These are phyloP conservation scores for Cryphonectria parasitica DNA, from an alignment of 2,329 filamentous ascomycete genomes.

Conservation along the genomic window DNA sequence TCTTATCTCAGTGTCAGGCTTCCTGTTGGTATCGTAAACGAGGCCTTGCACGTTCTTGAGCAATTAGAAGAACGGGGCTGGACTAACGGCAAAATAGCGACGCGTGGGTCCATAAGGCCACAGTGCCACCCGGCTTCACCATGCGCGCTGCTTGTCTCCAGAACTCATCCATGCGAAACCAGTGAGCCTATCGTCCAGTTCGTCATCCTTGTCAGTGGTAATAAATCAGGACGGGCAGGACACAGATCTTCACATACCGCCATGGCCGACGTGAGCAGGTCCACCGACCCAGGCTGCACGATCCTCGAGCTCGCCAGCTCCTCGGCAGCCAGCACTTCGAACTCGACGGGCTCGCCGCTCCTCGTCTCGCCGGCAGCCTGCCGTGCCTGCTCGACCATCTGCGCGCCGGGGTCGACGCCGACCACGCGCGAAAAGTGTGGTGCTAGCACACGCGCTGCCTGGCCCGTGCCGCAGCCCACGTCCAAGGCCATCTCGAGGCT, in stretches of 20 bases:
- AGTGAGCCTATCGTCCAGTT: constrained; percentile 44
- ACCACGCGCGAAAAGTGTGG: constrained; percentile 33
- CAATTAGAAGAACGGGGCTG: not conserved
- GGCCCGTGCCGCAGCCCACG: constrained; percentile 38
- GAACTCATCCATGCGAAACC: constrained; percentile 54
- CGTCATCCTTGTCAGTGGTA: not conserved
- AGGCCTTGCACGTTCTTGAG: not conserved
- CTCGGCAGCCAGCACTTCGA: constrained; percentile 33
- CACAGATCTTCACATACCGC: constrained; percentile 28
- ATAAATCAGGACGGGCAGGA: not conserved
- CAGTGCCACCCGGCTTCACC: constrained; percentile 52
- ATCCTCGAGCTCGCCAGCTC: constrained; percentile 31
- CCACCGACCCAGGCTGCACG: constrained; percentile 32
- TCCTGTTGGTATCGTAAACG: not conserved
- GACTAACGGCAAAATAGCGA: constrained; percentile 34
- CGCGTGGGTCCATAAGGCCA: constrained; percentile 48
- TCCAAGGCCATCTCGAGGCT: constrained; percentile 32
- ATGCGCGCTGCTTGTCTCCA: constrained; percentile 48
- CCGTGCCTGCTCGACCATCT: constrained; percentile 36
- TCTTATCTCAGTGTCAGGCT: constrained; percentile 28
- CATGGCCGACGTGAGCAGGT: constrained; percentile 35
- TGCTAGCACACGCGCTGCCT: constrained; percentile 36
- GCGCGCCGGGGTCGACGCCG: constrained; percentile 35
- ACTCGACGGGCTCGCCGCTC: constrained; percentile 31
- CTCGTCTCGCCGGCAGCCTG: constrained; percentile 32